Evolutionary conservation across 129 eudicot species (phyloP).

Genomic region (Saposhnikovia divaricata): DNA sequence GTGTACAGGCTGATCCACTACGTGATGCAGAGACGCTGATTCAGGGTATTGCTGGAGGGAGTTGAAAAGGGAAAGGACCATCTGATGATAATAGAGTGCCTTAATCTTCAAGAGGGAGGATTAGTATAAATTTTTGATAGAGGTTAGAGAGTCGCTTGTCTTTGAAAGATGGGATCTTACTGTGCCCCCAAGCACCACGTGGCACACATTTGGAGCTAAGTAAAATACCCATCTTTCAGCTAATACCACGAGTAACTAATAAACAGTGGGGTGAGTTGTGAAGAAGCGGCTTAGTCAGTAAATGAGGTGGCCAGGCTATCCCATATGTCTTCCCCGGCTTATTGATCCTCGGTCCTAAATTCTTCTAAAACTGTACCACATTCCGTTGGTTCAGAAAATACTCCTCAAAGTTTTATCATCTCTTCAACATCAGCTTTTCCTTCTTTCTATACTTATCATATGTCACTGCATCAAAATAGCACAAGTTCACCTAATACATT

Average conservation of each 20-base stretch:
- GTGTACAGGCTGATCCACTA: neutral
- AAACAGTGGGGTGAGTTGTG: neutral
- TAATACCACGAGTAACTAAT: neutral
- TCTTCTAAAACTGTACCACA: neutral
- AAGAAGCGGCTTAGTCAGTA: neutral
- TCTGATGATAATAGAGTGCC: neutral
- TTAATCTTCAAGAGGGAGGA: neutral
- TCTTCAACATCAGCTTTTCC: neutral
- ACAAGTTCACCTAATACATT: neutral
- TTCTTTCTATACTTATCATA: neutral
- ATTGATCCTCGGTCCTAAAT: neutral
- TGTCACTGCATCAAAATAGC: neutral
- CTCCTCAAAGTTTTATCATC: neutral
- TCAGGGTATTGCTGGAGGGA: neutral
- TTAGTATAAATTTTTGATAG: neutral
- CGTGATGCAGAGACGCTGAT: neutral
- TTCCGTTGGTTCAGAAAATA: neutral
- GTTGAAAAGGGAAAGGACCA: neutral
- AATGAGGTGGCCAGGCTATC: neutral
- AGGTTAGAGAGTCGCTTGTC: neutral
- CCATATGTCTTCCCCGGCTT: neutral
- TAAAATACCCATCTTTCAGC: neutral
- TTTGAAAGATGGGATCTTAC: neutral
- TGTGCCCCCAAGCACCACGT: neutral
- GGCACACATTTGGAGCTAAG: neutral